These are phyloP conservation scores for Candida arabinofermentans DNA, from an alignment of 805 yeast genomes.

Conservation along the genomic window DNA sequence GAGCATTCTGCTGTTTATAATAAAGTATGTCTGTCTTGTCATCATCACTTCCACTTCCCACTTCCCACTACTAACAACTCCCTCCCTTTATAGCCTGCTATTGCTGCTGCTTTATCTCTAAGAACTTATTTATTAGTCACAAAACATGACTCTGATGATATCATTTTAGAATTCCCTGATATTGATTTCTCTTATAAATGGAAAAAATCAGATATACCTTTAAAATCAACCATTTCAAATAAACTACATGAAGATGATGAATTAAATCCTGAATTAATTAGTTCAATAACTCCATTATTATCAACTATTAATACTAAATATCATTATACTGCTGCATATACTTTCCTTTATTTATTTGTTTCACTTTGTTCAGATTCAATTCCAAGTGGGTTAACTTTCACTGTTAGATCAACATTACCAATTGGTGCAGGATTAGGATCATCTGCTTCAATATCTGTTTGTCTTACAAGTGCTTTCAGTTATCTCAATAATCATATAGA, in stretches of 20 bases:
- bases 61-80: background rate
- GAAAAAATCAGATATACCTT: constrained; percentile 59
- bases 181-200: constrained; percentile 64
- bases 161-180: constrained; percentile 80
- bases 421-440: constrained; percentile 97
- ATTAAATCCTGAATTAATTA: constrained; percentile 54
- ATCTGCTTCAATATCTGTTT: constrained; percentile 85
- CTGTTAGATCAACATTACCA: constrained; percentile 80
- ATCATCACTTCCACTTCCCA: background rate
- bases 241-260: constrained; percentile 37
- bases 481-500: constrained; percentile 53
- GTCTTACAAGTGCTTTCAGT: constrained; percentile 71
- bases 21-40: constrained; percentile 37
- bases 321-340: constrained; percentile 74
- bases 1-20: constrained; percentile 95
- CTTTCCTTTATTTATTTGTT: constrained; percentile 75
- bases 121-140: constrained; percentile 76
- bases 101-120: constrained; percentile 89
- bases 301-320: constrained; percentile 46
- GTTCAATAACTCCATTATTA: constrained; percentile 42
- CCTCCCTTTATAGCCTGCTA: constrained; percentile 60
- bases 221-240: constrained; percentile 37
- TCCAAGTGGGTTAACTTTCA: constrained; percentile 51
- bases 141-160: constrained; percentile 34
- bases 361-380: constrained; percentile 46